These are phyloP conservation scores for Xylariales sp. DNA, from an alignment of 2,329 filamentous ascomycete genomes.

Conservation along the genomic window DNA sequence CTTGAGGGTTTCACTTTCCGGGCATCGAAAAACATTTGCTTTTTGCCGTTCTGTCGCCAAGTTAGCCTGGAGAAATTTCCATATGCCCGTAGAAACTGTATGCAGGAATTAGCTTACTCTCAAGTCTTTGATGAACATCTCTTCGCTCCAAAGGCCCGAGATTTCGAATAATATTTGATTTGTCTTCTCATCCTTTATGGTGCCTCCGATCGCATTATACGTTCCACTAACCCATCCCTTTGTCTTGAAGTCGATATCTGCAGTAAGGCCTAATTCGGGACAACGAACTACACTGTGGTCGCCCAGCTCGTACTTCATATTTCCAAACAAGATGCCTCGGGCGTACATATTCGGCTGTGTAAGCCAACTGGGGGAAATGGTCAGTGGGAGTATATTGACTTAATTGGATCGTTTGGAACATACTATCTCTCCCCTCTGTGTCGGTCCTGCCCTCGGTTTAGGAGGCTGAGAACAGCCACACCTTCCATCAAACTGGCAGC, in stretches of 20 bases:
- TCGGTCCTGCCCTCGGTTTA: constrained; percentile 78
- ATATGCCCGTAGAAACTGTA: too few species aligned
- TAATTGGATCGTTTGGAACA: constrained; percentile 51
- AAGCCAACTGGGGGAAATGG: constrained; percentile 70
- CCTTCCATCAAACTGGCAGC: constrained; percentile 99
- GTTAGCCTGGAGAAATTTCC: constrained; percentile 32
- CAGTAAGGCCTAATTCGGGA: constrained; percentile 85
- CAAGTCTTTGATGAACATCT: constrained; percentile 91
- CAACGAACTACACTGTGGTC: constrained; percentile 95
- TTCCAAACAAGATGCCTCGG: constrained; percentile 94
- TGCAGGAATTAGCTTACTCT: constrained; percentile 64
- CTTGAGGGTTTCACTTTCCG: constrained; percentile 79
- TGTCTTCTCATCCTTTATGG: constrained; percentile 87
- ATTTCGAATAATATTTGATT: constrained; percentile 91
- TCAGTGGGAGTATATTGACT: constrained; percentile 22
- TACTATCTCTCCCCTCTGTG: constrained; percentile 87
- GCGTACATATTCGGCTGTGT: constrained; percentile 99
- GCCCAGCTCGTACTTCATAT: constrained; percentile 99
- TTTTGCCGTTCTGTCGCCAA: constrained; percentile 79
- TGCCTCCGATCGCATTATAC: constrained; percentile 95
- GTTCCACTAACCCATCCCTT: constrained; percentile 97
- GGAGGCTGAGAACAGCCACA: constrained; percentile 83
- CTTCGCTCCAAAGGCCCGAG: constrained; percentile 90
- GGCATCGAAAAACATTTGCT: constrained; percentile 90
- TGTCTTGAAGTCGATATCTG: constrained; percentile 97